Base-by-base conservation (phyloP, 2,329 filamentous ascomycete genomes). In the Talaromyces sp. region DNA sequence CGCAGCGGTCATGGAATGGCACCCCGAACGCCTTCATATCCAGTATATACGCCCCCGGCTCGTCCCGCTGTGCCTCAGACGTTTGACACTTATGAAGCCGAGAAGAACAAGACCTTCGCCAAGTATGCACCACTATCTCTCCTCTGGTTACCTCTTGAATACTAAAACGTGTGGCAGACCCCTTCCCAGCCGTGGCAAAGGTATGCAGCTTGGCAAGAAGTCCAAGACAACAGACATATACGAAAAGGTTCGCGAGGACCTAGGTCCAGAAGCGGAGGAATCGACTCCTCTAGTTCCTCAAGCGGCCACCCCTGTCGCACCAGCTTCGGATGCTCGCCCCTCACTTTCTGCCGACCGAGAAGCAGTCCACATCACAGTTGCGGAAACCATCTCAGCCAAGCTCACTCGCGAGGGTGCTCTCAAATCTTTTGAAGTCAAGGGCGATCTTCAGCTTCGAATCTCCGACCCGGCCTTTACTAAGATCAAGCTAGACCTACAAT, bases 151-250 rank as follows among this genome's bases (percentile, higher is more conserved):
- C 31, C 36, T 16, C 33, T 31, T n/a, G 7, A 31, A 54, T 63
- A 44, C 63, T 66, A 55, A 47, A 23, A 66, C 86, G 82, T 72
- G 80, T 84, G 57, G 74, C 86, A 71, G 86, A 64, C 74, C 78
- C 18, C 61, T 80, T 33, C 73, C 90, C 57, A 85, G 89, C 63
- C 92, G 96, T 79, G 92, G 92, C 70, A 99, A 99, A 82, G 95
- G 95, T 68, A 99, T 99, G 96, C 94, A 98, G 78, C 83, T 99
- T 61, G 95, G 95, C 78, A 98, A 98, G 83, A 99, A 99, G 81
- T 96, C 91, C 64, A 98, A 98, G 82, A 93, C 91, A 27, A 96
- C 90, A 33, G 94, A 96, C 76, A 96, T 98, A 84, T 98, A 96
- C 75, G 94, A 98, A 78, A 90, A 93, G 71, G 93, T 99, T 36